Base-by-base conservation (phyloP, 1,284 basidiomycete species). In the Ganoderma sinense region DNA sequence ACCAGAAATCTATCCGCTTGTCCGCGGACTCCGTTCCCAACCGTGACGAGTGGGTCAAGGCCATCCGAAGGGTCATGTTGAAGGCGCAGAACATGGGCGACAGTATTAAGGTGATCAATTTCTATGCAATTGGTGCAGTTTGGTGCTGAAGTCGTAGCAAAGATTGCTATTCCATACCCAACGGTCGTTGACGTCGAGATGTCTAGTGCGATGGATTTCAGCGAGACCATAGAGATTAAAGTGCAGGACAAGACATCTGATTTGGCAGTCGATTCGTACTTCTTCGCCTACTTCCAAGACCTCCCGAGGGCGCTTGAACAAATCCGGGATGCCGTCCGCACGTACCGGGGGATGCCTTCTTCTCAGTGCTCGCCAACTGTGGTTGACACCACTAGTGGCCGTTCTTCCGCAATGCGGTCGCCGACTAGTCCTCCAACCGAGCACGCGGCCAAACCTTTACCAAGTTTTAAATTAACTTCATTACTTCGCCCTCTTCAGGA, bases 71-170 rank as follows among this genome's bases (percentile, higher is more conserved):
- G 80, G 93, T 94, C 41, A 96, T 98, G 69, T 96, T 98, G 83
- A 96, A 96, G 77, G 93, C 93, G 6, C 97, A 98, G 84, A 98
- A 99, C 78, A 93, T 94, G 85, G 97, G 97, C 0, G 96, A 98
- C 75, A 95, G 90, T 75, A 95, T 99, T 73, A 97, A 97, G 87
- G 94, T 93, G 71, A 53, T 31, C 77, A 40, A 20, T 43, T 33
- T 41, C 64, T 31, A 11, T 29, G 14, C 36, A 55, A 1, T 1
- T 10, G 39, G 33, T 11, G 23, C 26, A 48, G 48, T 51, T 43
- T 16, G 33, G 11, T 58, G 18, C 26, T 33, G 39, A 40, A 36
- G 14, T 29, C 64, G 8, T 1, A 20, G 29, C 41, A 23, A 36
- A 96, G 94, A 96, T 99, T 78, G 94, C 96, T 51, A 97, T 99